A percentile compares a stretch with the other conserved stretches of the same genome.
phyloP scores from a whole-genome alignment of 768 basidiomycete genomes.

The Mycena vulgaris region DNA sequence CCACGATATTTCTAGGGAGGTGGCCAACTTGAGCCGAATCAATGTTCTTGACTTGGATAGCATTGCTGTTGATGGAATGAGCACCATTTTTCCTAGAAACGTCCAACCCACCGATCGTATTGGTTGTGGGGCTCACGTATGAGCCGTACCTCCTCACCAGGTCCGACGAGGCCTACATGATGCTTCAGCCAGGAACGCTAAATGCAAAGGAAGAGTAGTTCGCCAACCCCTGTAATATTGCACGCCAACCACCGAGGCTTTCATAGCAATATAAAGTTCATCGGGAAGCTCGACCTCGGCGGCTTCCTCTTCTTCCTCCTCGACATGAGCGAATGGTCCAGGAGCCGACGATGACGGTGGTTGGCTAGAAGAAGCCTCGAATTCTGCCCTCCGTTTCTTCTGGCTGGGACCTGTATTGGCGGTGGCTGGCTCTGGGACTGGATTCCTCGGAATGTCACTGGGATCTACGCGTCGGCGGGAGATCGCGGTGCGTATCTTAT shows the following conservation, averaged over 20 bases:
- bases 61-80: conserved; percentile 64
- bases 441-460: conserved; percentile 64
- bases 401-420: conserved; percentile 45
- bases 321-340: conserved; percentile 33
- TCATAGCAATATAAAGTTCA: conserved; percentile 75
- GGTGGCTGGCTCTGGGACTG: neutral
- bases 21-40: conserved; percentile 85
- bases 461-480: conserved; percentile 68
- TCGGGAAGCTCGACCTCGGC: conserved; percentile 68
- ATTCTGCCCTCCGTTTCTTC: conserved; percentile 62
- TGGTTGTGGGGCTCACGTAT: conserved; percentile 75
- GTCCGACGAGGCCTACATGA: conserved; percentile 80
- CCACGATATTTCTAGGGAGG: conserved; percentile 72
- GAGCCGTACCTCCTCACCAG: conserved; percentile 83
- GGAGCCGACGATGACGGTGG: conserved; percentile 36
- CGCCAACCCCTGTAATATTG: conserved; percentile 82
- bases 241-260: conserved; percentile 82
- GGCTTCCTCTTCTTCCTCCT: conserved; percentile 61
- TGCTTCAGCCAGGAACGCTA: conserved; percentile 9
- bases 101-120: conserved; percentile 72
- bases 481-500: conserved; percentile 74
- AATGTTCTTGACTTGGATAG: conserved; percentile 88
- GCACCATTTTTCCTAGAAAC: neutral
- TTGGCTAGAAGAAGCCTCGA: conserved; percentile 39
- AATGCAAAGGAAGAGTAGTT: neutral